Conservation (phyloP, 2,329 filamentous ascomycete species). For the Aspergillus sp. region DNA sequence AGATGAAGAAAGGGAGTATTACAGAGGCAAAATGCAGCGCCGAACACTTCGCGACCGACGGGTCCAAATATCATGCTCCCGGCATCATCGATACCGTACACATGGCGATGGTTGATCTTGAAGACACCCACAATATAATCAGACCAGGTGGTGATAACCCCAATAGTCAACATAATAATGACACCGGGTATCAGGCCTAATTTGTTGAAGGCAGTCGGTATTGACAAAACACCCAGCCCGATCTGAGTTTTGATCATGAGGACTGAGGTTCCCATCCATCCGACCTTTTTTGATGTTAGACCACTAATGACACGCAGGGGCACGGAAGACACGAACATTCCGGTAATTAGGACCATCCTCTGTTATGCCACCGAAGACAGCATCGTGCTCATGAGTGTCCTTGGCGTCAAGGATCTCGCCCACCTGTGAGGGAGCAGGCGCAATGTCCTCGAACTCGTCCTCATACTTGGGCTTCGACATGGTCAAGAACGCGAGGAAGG, state of each 20-base stretch:
- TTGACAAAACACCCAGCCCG: conserved; percentile 49
- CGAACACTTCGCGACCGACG: conserved; percentile 51
- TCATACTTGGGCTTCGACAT: too few relatives aligned
- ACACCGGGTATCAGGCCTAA: conserved; percentile 51
- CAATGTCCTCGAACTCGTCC: too few relatives aligned
- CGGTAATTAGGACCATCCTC: conserved; percentile 34
- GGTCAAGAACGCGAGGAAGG: too few relatives aligned
- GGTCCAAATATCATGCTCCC: conserved; percentile 55
- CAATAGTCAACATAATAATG: conserved; percentile 43
- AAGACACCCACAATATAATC: conserved; percentile 50
- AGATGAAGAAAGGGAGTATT: background rate
- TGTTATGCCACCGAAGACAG: conserved; percentile 38
- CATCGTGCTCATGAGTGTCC: conserved; percentile 18
- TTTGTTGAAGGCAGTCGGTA: conserved; percentile 46
- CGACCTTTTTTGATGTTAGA: conserved; percentile 25
- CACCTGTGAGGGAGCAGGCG: too few relatives aligned
- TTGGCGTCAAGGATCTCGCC: too few relatives aligned
- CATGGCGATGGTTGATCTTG: conserved; percentile 54
- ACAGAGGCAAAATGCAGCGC: conserved; percentile 20
- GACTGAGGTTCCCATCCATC: conserved; percentile 44
- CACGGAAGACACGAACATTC: conserved; percentile 20
- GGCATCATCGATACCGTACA: conserved; percentile 59
- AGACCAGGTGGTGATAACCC: conserved; percentile 50
- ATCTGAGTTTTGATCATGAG: conserved; percentile 50
- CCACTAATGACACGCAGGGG: too few relatives aligned